Percentiles rank a stretch among this genome's conserved stretches.
Evolutionary conservation across 1,139 yeast species (phyloP).

Genomic region (Taphrina flavorubra): DNA sequence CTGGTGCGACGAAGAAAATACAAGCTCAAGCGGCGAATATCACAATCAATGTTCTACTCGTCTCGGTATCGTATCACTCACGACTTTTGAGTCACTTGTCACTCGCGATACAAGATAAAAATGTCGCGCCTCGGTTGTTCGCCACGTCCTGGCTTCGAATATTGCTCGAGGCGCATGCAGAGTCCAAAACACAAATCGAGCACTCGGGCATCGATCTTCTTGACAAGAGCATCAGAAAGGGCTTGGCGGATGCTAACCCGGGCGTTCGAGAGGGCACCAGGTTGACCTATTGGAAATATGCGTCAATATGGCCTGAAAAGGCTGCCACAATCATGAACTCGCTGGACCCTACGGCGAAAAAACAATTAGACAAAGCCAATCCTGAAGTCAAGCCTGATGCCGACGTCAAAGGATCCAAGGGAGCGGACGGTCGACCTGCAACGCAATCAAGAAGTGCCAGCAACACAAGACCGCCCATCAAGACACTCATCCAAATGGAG

Average conservation of each 20-base stretch:
- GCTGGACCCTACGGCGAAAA: constrained; percentile 59
- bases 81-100: constrained; percentile 62
- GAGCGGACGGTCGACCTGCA: constrained; percentile 1
- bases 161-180: constrained; percentile 57
- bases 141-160: constrained; percentile 74
- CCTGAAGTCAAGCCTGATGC: constrained; percentile 51
- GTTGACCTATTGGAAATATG: constrained; percentile 72
- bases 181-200: constrained; percentile 53
- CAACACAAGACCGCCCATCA: constrained; percentile 12
- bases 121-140: constrained; percentile 69
- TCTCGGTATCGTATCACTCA: constrained; percentile 62
- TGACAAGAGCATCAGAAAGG: constrained; percentile 62
- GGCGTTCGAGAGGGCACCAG: constrained; percentile 78
- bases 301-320: constrained; percentile 57
- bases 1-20: constrained; percentile 79
- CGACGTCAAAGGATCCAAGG: background rate
- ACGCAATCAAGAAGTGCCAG: constrained; percentile 3
- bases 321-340: constrained; percentile 55
- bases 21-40: constrained; percentile 77
- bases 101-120: constrained; percentile 68
- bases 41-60: constrained; percentile 66
- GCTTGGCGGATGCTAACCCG: constrained; percentile 81
- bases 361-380: constrained; percentile 63
- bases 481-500: constrained; percentile 20
- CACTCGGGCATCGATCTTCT: constrained; percentile 58